Conservation (phyloP, 2,329 filamentous ascomycete species). For the Ophiostoma novo-ulmi region DNA sequence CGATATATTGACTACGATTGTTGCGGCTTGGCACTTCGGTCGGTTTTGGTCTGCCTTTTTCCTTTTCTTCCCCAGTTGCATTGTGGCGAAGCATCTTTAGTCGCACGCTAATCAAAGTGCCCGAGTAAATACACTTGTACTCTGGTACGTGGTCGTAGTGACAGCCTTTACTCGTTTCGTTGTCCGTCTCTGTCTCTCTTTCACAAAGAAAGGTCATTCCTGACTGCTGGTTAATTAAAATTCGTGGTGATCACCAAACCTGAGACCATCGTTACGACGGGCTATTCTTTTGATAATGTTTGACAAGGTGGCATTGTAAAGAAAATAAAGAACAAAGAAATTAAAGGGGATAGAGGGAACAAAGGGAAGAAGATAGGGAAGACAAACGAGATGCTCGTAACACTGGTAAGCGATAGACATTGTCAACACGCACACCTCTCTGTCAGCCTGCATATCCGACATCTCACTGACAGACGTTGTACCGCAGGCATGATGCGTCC, state of each 20-base stretch:
- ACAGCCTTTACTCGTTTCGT: too few relatives aligned
- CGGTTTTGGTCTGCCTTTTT: not conserved
- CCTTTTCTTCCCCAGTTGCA: slow-evolving; percentile 11
- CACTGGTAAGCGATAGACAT: slow-evolving; percentile 7
- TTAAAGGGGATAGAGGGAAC: not conserved
- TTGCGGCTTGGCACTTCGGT: slow-evolving; percentile 1
- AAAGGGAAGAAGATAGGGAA: not conserved
- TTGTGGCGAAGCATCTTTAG: slow-evolving; percentile 15
- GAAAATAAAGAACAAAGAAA: too few relatives aligned
- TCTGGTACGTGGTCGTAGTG: not conserved
- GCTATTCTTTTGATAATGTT: too few relatives aligned
- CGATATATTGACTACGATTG: slow-evolving; percentile 7
- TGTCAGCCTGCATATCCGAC: slow-evolving; percentile 9
- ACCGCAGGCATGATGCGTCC: not conserved
- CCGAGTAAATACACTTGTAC: slow-evolving; percentile 5
- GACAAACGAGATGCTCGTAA: not conserved
- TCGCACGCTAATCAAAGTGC: slow-evolving; percentile 5
- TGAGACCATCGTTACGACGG: too few relatives aligned
- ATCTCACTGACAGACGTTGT: slow-evolving; percentile 4
- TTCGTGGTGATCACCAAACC: too few relatives aligned
- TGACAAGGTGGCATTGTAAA: too few relatives aligned
- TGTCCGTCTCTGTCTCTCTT: too few relatives aligned
- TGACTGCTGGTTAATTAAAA: too few relatives aligned
- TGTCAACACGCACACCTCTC: not conserved
- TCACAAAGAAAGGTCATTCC: not conserved